Percentiles rank a stretch among this genome's conserved stretches.
Conservation (phyloP, 2,329 filamentous ascomycete genomes). For the Claviceps quebecensis region DNA sequence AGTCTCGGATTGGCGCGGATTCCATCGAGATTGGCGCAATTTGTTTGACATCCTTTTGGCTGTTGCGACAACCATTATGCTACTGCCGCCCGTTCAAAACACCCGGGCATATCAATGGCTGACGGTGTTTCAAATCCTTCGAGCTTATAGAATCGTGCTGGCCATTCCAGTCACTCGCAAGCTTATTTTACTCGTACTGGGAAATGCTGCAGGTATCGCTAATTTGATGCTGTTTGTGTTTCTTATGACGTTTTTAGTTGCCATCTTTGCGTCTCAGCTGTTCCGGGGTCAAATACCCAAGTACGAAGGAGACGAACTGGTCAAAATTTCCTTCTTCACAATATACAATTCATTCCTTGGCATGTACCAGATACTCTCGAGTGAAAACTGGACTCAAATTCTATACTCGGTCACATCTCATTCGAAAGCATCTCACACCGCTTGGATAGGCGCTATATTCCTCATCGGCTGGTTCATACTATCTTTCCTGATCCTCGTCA, state of each 20-base stretch:
- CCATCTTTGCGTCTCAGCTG: constrained; percentile 85
- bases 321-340: constrained; percentile 66
- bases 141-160: constrained; percentile 82
- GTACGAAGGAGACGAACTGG: constrained; percentile 43
- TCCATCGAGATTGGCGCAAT: constrained; percentile 61
- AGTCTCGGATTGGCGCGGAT: constrained; percentile 63
- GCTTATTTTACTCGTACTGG: constrained; percentile 74
- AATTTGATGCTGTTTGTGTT: constrained; percentile 97
- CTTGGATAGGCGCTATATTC: constrained; percentile 87
- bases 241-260: constrained; percentile 81
- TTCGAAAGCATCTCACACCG: constrained; percentile 51
- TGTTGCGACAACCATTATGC: constrained; percentile 68
- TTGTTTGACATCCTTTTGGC: constrained; percentile 69
- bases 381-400: constrained; percentile 87
- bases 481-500: constrained; percentile 87
- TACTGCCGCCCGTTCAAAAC: constrained; percentile 65
- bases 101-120: constrained; percentile 75
- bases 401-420: constrained; percentile 69
- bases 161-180: constrained; percentile 77
- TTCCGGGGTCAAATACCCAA: constrained; percentile 74
- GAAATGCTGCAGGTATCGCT: constrained; percentile 80
- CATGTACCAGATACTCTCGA: constrained; percentile 95
- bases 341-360: constrained; percentile 94
- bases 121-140: constrained; percentile 81
- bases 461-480: constrained; percentile 93